Evolutionary conservation across 75 land plant species (phyloP), one percentile per base, ranked within the genome.

Genomic region (Cunninghamia lanceolata): DNA sequence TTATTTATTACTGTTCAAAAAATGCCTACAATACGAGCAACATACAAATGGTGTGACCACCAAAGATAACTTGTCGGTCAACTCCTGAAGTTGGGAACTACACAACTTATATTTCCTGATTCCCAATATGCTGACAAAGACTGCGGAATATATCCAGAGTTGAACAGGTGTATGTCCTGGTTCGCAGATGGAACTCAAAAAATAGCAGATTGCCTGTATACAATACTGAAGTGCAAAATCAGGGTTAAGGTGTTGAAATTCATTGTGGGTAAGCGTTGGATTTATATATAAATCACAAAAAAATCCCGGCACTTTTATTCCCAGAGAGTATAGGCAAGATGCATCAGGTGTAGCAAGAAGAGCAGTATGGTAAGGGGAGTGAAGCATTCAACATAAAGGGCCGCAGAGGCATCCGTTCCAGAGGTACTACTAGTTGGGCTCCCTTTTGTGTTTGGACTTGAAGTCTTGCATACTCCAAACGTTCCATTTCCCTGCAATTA

Each of bases 381-480:
- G 68, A 63, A 63, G 68, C 68, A 34, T 73, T 14, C 36, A 73
- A 32, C 16, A 34, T 34, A 11, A 73, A 38, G 16, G 1, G 75
- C 75, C 34, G 75, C 75, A 73, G 75, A 73, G 75, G 36, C 75
- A 73, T 73, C 36, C 11, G 36, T 3, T 32, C 36, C 75, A 25
- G 36, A 73, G 75, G 36, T 11, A 34, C 14, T 38, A 34, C 38
- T 34, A 73, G 16, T 73, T 63, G 68, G 8, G 36, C 16, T 34
- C 15, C 28, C 75, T 10, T 73, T 34, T 73, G 75, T 73, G 75
- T 34, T 34, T 10, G 74, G 30, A 70, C 10, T 70, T 73, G 53
- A 84, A 56, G 85, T 30, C 28, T 34, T 73, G 75, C 75, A 73
- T 34, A 73, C 75, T 73, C 75, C 75, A 73, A 73, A 13, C 36